A percentile compares a stretch with the other conserved stretches of the same genome.
Evolutionary conservation across 1,139 yeast genomes (phyloP).

Genomic region (Sugiyamaella paludigena): DNA sequence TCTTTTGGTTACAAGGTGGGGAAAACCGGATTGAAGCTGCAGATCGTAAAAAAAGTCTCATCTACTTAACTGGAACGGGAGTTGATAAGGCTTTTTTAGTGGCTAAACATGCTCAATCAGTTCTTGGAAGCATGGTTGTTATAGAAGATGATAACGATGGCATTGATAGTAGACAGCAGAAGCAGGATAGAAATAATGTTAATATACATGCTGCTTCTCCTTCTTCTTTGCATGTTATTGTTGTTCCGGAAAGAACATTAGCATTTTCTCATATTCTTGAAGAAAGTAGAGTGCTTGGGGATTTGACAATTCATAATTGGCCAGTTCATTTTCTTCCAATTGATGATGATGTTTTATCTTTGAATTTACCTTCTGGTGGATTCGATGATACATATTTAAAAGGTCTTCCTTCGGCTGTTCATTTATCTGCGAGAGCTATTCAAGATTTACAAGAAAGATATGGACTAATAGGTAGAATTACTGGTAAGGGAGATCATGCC

Average conservation of each 20-base stretch:
- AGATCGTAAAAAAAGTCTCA: slow-evolving; percentile 14
- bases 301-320: slow-evolving; percentile 38
- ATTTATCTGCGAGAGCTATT: slow-evolving; percentile 43
- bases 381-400: slow-evolving; percentile 38
- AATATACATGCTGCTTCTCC: slow-evolving; percentile 17
- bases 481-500: slow-evolving; percentile 50
- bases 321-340: slow-evolving; percentile 36
- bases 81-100: slow-evolving; percentile 28
- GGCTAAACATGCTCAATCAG: slow-evolving; percentile 29
- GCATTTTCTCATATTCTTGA: slow-evolving; percentile 36
- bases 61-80: slow-evolving; percentile 27
- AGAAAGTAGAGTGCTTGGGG: slow-evolving; percentile 40
- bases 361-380: slow-evolving; percentile 37
- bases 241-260: slow-evolving; percentile 38
- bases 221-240: slow-evolving; percentile 26
- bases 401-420: slow-evolving; percentile 40
- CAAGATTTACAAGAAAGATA: slow-evolving; percentile 37
- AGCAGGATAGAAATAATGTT: not conserved
- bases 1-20: slow-evolving; percentile 52
- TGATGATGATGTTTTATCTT: slow-evolving; percentile 35
- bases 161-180: not conserved
- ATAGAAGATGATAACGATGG: not conserved
- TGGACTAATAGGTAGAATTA: slow-evolving; percentile 44
- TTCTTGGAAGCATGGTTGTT: slow-evolving; percentile 15
- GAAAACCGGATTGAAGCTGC: slow-evolving; percentile 3